Evolutionary conservation across 805 yeast genomes (phyloP), one percentile per base, ranked within the genome.

Genomic region (Priceomyces haplophilus): DNA sequence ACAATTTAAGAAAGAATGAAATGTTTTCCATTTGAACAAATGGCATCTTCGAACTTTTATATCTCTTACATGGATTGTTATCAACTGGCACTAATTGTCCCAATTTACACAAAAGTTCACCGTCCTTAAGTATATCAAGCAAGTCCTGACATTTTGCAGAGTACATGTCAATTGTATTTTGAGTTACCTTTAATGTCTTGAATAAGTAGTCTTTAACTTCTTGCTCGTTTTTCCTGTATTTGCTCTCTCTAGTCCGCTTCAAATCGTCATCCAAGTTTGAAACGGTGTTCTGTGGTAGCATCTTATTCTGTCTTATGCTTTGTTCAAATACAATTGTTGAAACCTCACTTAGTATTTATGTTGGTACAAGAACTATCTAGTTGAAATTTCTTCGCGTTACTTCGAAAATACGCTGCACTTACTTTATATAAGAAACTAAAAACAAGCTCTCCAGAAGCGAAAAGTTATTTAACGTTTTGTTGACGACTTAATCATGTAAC

Each of bases 11-110:
- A 54, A 88, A 88, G 49, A 78, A 78, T 38, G 88, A 79, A 25
- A 88, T 86, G 54, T 87, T 87, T 55, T 88, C 96, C 96, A 88
- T 88, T 62, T 82, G 79, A 13, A 65, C 60, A 43, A 87, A 88
- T 2, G 95, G 91, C 83, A 86, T 80, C 40, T 71, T 69, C 8
- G 88, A 78, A 38, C 70, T 71, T 56, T 83, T 86, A 58, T 61
- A 81, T 47, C 72, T 76, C 3, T 69, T 57, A 2, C 65, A 52
- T 2, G 70, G 69, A 23, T 62, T 58, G 32, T 51, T 51, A 1
- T 62, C 58, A 1, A 60, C 46, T 29, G 43, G 27, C 8, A 66
- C 41, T 12, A 56, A 49, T 30, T 54, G 48, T 1, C 74, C 74
- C 24, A 69, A 47, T 32, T 55, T 51, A 45, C 75, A 69, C 33